Evolutionary conservation across 305 asterid genomes (phyloP).

Genomic region (Andrographis paniculata): DNA sequence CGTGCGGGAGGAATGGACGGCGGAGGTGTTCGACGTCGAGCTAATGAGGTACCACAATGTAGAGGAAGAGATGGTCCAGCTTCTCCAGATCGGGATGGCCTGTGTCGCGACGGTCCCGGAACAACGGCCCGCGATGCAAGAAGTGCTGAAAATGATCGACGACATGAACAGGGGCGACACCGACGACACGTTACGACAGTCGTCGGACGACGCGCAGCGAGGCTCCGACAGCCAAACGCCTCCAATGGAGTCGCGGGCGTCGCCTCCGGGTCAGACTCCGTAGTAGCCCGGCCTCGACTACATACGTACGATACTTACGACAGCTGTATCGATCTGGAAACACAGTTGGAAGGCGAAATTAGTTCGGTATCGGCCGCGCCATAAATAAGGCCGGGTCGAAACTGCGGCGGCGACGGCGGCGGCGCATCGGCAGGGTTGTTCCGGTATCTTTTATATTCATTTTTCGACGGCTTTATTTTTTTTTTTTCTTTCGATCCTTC

Average conservation of each 20-base stretch:
- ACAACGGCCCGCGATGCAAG: constrained; percentile 72
- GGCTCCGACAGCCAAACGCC: constrained; percentile 87
- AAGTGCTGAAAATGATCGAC: constrained; percentile 82
- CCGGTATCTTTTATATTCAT: too few relatives aligned
- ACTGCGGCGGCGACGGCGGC: too few relatives aligned
- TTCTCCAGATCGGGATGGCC: constrained; percentile 94
- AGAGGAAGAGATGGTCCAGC: constrained; percentile 99
- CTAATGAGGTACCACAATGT: constrained; percentile 87
- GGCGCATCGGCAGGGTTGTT: too few relatives aligned
- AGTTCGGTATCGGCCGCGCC: too few relatives aligned
- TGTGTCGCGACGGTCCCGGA: constrained; percentile 83
- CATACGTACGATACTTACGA: background rate
- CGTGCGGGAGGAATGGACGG: constrained; percentile 98
- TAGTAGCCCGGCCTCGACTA: constrained; percentile 11
- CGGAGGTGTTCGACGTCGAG: constrained; percentile 95
- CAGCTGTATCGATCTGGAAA: too few relatives aligned
- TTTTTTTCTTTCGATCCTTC: too few relatives aligned
- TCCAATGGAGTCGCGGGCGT: constrained; percentile 53
- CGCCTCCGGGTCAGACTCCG: constrained; percentile 61
- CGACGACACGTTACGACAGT: constrained; percentile 62
- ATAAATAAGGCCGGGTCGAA: too few relatives aligned
- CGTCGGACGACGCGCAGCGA: constrained; percentile 68
- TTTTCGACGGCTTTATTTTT: too few relatives aligned
- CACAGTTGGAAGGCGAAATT: too few relatives aligned
- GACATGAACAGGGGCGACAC: constrained; percentile 76